Evolutionary conservation across 345 rosid genomes (phyloP).

Genomic region (Isatis tinctoria): DNA sequence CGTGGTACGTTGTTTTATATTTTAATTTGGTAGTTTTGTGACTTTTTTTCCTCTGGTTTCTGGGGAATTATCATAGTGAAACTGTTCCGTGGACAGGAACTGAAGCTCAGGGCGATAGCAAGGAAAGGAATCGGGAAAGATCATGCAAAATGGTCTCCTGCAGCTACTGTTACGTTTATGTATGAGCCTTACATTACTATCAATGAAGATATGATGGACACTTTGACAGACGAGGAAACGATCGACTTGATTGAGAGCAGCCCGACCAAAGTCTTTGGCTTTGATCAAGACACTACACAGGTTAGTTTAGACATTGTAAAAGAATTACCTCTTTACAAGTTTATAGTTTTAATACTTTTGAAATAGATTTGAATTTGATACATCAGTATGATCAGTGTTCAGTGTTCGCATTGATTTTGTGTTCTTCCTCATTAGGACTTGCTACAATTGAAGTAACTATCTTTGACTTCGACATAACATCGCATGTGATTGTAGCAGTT

Average conservation of each 20-base stretch:
- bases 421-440: neutral
- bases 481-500: neutral
- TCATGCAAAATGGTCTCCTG: constrained; percentile 99
- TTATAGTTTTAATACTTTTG: no score
- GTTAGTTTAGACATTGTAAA: constrained; percentile 27
- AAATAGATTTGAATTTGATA: no score
- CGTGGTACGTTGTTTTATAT: no score
- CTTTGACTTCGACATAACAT: neutral
- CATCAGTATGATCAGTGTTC: neutral
- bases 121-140: constrained; percentile 97
- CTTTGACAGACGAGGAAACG: constrained; percentile 67
- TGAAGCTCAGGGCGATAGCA: constrained; percentile 88
- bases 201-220: constrained; percentile 86
- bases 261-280: constrained; percentile 81
- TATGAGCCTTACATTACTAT: constrained; percentile 88
- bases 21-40: neutral
- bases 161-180: constrained; percentile 98
- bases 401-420: neutral
- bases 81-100: constrained; percentile 77
- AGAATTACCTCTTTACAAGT: no score
- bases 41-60: neutral
- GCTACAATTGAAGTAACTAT: neutral
- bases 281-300: constrained; percentile 66
- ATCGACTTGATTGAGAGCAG: constrained; percentile 74
- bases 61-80: constrained; percentile 94